A percentile compares a stretch with the other conserved stretches of the same genome.
Conservation (phyloP, 176 grass and related monocot species). For the Stipa capillata region DNA sequence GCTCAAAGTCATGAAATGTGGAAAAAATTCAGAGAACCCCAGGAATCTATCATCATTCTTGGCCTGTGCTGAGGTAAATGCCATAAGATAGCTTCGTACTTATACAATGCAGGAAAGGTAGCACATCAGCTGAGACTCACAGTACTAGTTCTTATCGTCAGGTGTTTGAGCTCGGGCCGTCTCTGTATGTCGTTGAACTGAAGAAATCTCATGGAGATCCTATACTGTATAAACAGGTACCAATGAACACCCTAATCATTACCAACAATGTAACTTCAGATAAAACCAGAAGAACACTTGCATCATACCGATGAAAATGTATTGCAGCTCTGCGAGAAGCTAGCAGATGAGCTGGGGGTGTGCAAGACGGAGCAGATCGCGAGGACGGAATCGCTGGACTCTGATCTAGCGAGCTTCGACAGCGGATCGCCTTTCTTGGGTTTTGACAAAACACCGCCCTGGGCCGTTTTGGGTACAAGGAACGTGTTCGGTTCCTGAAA, state of each 20-base stretch:
- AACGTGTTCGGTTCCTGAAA: background rate
- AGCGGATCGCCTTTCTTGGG: conserved; percentile 17
- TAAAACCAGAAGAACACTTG: background rate
- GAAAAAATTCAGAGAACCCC: conserved; percentile 18
- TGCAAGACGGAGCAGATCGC: conserved; percentile 51
- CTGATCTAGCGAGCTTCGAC: conserved; percentile 28
- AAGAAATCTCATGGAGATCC: conserved; percentile 65
- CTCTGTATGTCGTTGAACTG: conserved; percentile 75
- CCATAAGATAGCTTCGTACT: background rate
- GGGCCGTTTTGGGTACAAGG: conserved; percentile 1
- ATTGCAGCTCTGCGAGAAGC: conserved; percentile 55
- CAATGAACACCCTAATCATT: background rate
- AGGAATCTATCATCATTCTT: conserved; percentile 35
- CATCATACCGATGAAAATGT: background rate
- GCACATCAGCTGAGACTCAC: background rate
- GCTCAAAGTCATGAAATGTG: conserved; percentile 50
- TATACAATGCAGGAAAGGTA: background rate
- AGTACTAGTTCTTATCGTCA: conserved; percentile 6
- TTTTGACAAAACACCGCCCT: conserved; percentile 34
- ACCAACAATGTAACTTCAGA: background rate
- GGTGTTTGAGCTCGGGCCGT: conserved; percentile 80
- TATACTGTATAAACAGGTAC: conserved; percentile 74
- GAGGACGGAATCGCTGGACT: conserved; percentile 10
- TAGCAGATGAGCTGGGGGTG: conserved; percentile 54
- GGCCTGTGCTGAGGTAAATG: conserved; percentile 51